These are phyloP conservation scores for Porcisia hertigi DNA, from an alignment of 208 protist species.

Conservation along the genomic window DNA sequence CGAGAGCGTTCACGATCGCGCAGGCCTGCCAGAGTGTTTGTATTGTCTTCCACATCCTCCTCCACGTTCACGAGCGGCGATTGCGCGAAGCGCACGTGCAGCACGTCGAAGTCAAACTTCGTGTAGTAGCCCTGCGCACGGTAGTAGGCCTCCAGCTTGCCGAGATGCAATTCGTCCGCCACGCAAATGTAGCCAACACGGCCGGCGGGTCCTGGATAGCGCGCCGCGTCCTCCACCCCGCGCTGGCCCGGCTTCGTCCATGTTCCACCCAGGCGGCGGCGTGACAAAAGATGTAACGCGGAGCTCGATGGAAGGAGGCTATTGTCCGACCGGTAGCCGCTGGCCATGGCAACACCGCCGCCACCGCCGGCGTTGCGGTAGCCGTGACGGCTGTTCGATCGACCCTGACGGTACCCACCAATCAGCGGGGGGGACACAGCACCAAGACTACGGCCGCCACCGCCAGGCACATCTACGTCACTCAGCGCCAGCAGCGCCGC, in stretches of 20 bases:
- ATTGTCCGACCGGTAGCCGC: slow-evolving; percentile 30
- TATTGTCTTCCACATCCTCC: not conserved
- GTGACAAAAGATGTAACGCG: slow-evolving; percentile 7
- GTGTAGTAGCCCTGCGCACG: slow-evolving; percentile 67
- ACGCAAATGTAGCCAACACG: slow-evolving; percentile 79
- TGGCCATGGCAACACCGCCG: not conserved
- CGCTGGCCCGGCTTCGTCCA: slow-evolving; percentile 32
- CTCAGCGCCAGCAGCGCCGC: slow-evolving; percentile 26
- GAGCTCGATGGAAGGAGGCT: not conserved
- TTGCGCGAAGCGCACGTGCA: slow-evolving; percentile 74
- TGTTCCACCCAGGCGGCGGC: slow-evolving; percentile 20
- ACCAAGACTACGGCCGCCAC: not conserved
- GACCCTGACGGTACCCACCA: slow-evolving; percentile 13
- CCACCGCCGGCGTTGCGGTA: not conserved
- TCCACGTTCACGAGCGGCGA: slow-evolving; percentile 18
- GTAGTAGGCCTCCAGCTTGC: slow-evolving; percentile 66
- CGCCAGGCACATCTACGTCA: slow-evolving; percentile 15
- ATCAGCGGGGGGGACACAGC: not conserved
- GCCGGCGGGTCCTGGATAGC: slow-evolving; percentile 29
- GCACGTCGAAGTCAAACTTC: slow-evolving; percentile 79
- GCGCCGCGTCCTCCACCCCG: slow-evolving; percentile 23
- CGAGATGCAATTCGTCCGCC: slow-evolving; percentile 70
- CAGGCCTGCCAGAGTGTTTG: not conserved
- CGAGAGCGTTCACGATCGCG: slow-evolving; percentile 9
- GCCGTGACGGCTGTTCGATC: slow-evolving; percentile 30